Base-by-base conservation (phyloP, 2,329 filamentous ascomycete genomes). In the Fusarium anthophilum region DNA sequence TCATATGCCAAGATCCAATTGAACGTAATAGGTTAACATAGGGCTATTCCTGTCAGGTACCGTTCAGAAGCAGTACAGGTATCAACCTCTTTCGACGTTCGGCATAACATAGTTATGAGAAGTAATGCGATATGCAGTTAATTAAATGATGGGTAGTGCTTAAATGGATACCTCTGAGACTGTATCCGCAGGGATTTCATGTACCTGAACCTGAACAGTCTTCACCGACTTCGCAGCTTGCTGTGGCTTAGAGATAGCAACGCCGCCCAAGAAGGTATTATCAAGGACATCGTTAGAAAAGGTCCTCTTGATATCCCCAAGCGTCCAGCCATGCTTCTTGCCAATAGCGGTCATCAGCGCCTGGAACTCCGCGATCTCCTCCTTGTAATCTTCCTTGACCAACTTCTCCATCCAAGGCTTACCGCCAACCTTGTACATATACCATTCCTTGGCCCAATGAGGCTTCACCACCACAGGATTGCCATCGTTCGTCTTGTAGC, bases 91-190 rank as follows among this genome's bases (percentile, higher is more conserved):
- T 37, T 37, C 35, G 15, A 9, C 35, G 15, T 15, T 35, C 6
- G 35, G 35, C 14, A 35, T 35, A 14, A 2, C 32, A 15, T 35
- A 8, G 2, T 17, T 9, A 17, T 35, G 8, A 22, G 6, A 22
- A 9, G 6, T 9, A 18, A n/a, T 13, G 15, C 11, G 3, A 10
- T 7, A 14, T n/a, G 8, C 11, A 13, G 6, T n/a, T 18, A 2
- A 17, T 30, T 6, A 32, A 13, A 4, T n/a, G 1, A 32, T 30
- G 10, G 11, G 28, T 10, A 4, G 8, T 32, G 15, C 11, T 50
- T 18, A 18, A 13, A n/a, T 6, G 13, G 15, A 32, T 32, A 10
- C 22, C 11, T n/a, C 15, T 2, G 22, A 13, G 11, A 50, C 28
- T 3, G 11, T 9, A 50, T 50, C 28, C 28, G 3, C 47, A 13